Evolutionary conservation across 2,329 filamentous ascomycete genomes (phyloP).

Genomic region (Immersiporthe knoxdaviesiana): DNA sequence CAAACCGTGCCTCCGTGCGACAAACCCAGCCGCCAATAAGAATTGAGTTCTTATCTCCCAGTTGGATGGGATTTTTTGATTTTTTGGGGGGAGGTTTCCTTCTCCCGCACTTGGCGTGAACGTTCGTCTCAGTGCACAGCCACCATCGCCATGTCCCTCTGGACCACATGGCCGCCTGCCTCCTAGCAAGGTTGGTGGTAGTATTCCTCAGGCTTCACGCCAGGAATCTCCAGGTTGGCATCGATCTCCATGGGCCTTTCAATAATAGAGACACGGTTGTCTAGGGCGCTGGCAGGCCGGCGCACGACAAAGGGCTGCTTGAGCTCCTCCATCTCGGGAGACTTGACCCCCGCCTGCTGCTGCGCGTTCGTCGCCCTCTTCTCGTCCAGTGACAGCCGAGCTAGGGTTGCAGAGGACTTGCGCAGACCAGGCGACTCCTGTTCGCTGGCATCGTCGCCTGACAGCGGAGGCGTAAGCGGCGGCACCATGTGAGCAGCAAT

Average conservation of each 20-base stretch:
- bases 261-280: constrained; percentile 26
- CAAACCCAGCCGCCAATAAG: neutral
- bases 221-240: constrained; percentile 20
- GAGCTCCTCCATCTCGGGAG: constrained; percentile 28
- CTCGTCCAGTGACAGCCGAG: constrained; percentile 25
- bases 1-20: neutral
- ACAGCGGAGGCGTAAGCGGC: constrained; percentile 24
- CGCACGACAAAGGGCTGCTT: constrained; percentile 27
- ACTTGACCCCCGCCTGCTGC: constrained; percentile 4
- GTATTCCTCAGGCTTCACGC: constrained; percentile 27
- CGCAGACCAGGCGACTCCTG: constrained; percentile 15
- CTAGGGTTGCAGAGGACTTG: constrained; percentile 25
- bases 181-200: constrained; percentile 19
- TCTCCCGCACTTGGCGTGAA: neutral
- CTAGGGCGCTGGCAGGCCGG: constrained; percentile 22
- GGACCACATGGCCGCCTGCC: neutral
- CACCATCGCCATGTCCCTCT: neutral
- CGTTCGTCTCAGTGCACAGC: neutral
- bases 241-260: constrained; percentile 29
- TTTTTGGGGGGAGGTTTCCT: too few species aligned
- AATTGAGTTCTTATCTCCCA: neutral
- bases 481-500: constrained; percentile 22
- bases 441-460: constrained; percentile 21
- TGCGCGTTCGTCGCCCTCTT: neutral
- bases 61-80: too few species aligned